A percentile compares a stretch with the other conserved stretches of the same genome.
phyloP scores from a whole-genome alignment of 2,329 filamentous ascomycete species.

The Penicillium digitatum region DNA sequence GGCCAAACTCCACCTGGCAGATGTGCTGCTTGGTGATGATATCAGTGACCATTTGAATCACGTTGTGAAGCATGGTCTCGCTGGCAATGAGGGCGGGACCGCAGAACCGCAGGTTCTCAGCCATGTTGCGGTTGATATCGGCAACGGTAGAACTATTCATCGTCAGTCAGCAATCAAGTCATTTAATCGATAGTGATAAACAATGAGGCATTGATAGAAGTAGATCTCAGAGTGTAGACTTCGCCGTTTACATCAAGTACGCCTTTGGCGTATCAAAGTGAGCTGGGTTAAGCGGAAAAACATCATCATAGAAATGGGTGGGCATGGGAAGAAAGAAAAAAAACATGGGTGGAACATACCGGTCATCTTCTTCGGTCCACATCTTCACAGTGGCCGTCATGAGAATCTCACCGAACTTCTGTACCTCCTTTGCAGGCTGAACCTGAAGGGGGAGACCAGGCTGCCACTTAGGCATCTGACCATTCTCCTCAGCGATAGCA shows the following conservation, averaged over 20 bases:
- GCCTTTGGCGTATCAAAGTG: slow-evolving; percentile 86
- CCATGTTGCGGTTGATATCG: slow-evolving; percentile 90
- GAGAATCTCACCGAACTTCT: slow-evolving; percentile 81
- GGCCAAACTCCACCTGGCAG: slow-evolving; percentile 85
- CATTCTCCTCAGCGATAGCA: slow-evolving; percentile 76
- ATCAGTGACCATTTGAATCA: slow-evolving; percentile 68
- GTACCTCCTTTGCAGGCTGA: slow-evolving; percentile 71
- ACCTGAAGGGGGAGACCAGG: slow-evolving; percentile 79
- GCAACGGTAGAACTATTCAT: slow-evolving; percentile 72
- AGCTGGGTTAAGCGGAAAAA: slow-evolving; percentile 92
- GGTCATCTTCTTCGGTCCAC: slow-evolving; percentile 87
- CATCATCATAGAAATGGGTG: slow-evolving; percentile 67
- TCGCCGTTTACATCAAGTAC: slow-evolving; percentile 86
- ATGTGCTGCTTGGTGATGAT: slow-evolving; percentile 88
- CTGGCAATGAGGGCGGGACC: slow-evolving; percentile 79
- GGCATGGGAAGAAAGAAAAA: slow-evolving; percentile 13
- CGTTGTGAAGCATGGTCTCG: slow-evolving; percentile 68
- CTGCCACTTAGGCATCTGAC: slow-evolving; percentile 76
- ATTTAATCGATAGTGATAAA: slow-evolving; percentile 14
- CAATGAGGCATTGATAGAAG: slow-evolving; percentile 18
- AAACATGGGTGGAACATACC: slow-evolving; percentile 60
- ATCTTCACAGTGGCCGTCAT: slow-evolving; percentile 77
- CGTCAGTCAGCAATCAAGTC: slow-evolving; percentile 33
- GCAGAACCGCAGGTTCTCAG: slow-evolving; percentile 83
- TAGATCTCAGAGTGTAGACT: slow-evolving; percentile 48